Conservation (phyloP, 768 basidiomycete genomes). For the Tricholoma bakamatsutake region DNA sequence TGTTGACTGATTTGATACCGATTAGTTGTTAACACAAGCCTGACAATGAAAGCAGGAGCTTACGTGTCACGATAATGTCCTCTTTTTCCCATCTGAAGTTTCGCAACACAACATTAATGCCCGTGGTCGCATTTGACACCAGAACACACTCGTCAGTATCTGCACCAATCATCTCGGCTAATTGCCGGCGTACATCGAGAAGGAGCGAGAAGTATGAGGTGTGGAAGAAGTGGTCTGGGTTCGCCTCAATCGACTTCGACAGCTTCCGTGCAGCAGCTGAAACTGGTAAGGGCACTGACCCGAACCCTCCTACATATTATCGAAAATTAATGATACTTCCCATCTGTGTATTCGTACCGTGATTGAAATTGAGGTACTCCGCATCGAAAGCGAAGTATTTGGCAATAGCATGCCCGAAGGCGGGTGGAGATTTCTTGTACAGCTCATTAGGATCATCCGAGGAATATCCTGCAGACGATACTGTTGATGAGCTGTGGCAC, state of each 20-base stretch:
- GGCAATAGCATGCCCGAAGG: slow-evolving; percentile 51
- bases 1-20: slow-evolving; percentile 5
- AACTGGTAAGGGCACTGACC: slow-evolving; percentile 43
- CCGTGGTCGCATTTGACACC: slow-evolving; percentile 50
- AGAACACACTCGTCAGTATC: slow-evolving; percentile 41
- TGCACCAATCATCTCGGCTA: slow-evolving; percentile 44
- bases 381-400: slow-evolving; percentile 55
- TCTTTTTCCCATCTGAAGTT: slow-evolving; percentile 58
- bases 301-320: slow-evolving; percentile 38
- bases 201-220: slow-evolving; percentile 24
- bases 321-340: slow-evolving; percentile 12
- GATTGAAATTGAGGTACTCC: slow-evolving; percentile 58
- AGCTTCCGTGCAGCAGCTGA: slow-evolving; percentile 31
- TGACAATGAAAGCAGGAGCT: not conserved
- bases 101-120: slow-evolving; percentile 51
- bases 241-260: slow-evolving; percentile 34
- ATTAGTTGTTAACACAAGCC: not conserved
- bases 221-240: slow-evolving; percentile 44
- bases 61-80: slow-evolving; percentile 57
- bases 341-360: slow-evolving; percentile 38
- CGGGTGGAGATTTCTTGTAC: slow-evolving; percentile 23
- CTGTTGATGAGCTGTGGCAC: not conserved
- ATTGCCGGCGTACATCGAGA: slow-evolving; percentile 30
- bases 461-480: not conserved
- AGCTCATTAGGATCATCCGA: slow-evolving; percentile 8